Evolutionary conservation across 495 filamentous ascomycete species (phyloP), one percentile per base, ranked within the genome.

Genomic region (Tuber umbilicatum): DNA sequence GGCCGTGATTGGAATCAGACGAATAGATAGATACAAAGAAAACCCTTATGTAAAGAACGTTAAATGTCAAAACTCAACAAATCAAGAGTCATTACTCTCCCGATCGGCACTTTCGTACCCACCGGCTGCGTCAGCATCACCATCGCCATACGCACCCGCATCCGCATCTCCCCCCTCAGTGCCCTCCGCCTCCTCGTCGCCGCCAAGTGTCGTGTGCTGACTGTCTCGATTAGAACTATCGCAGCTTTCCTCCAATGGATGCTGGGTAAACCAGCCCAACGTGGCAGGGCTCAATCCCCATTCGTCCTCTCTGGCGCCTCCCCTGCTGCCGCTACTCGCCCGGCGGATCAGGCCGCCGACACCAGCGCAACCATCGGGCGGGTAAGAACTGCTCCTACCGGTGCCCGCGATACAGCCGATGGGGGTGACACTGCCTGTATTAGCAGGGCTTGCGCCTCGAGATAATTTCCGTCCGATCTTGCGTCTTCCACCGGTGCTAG

Each of bases 241-340:
- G 0, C 19, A 42, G 14, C 35, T 71, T n/a, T 72, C 42, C 23
- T 21, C 31, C 21, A 31, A 35, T 23, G 41, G 41, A 40, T 70
- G 17, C 35, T 71, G 74, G 17, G 23, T 69, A 70, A 77, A 50
- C 76, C 76, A 78, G 21, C 75, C 68, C 39, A 73, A 42, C 2
- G 71, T 77, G 27, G 74, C 39, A 2, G 71, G 76, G 35, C 71
- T 73, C 64, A 70, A 38, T 23, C 68, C 75, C 50, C 47, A 68
- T 45, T 55, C 68, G 1, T 37, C 40, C 21, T 27, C 74, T 64
- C 55, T 64, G 27, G 27, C 27, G 4, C 55, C 55, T 64, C 55
- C 55, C 31, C 16, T 64, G 16, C 27, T 64, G 31, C 55, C 27
- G 14, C 55, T 35, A 64, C 55, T 64, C 27, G 27, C 12, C 16